A percentile compares a stretch with the other conserved stretches of the same genome.
Conservation (phyloP, 495 filamentous ascomycete genomes). For the Penicillium angulare region DNA sequence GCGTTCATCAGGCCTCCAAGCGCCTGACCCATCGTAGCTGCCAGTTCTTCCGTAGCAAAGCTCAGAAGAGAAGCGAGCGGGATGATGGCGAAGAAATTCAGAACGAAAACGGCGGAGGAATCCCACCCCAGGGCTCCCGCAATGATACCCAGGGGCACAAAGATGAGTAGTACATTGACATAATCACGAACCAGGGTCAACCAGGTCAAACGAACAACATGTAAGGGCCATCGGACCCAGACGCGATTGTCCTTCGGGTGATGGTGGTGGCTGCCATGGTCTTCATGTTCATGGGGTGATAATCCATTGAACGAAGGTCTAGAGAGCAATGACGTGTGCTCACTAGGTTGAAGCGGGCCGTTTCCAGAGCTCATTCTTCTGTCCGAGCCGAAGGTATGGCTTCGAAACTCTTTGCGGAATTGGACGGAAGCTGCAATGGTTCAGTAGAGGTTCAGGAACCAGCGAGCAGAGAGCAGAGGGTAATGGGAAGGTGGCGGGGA, state of each 20-base stretch:
- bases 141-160: constrained; percentile 86
- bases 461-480: not conserved
- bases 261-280: constrained; percentile 17
- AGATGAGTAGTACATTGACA: constrained; percentile 83
- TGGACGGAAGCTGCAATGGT: constrained; percentile 23
- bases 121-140: constrained; percentile 71
- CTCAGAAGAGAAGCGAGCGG: constrained; percentile 89
- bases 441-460: not conserved
- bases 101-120: constrained; percentile 72
- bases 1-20: constrained; percentile 92
- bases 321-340: constrained; percentile 34
- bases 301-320: constrained; percentile 21
- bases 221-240: constrained; percentile 58
- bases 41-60: constrained; percentile 93
- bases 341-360: constrained; percentile 26
- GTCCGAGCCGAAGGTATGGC: constrained; percentile 30
- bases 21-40: constrained; percentile 80
- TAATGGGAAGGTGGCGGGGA: constrained; percentile 6
- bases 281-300: constrained; percentile 8
- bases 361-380: constrained; percentile 36
- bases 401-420: constrained; percentile 33
- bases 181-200: constrained; percentile 62
- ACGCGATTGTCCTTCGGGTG: constrained; percentile 35
- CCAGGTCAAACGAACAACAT: constrained; percentile 50
- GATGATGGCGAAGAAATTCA: constrained; percentile 96